Evolutionary conservation across 208 protist genomes (phyloP).

Genomic region (Angomonas ambiguus): DNA sequence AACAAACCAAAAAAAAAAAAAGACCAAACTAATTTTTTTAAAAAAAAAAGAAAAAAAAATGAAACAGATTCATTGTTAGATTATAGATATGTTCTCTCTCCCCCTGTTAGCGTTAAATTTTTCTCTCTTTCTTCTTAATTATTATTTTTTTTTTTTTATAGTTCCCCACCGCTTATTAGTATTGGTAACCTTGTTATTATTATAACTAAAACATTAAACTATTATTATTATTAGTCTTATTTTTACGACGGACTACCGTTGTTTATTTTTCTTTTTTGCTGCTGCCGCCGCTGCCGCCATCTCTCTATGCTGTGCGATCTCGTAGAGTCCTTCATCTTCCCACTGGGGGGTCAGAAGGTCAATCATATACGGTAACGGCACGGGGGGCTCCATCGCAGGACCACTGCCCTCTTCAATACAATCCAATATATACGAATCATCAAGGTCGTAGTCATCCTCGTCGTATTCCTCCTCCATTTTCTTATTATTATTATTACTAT

Average conservation of each 20-base stretch:
- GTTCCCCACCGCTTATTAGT: no score
- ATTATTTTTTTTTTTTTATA: no score
- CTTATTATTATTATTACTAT: not conserved
- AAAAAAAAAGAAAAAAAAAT: not conserved
- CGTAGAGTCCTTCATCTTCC: slow-evolving; percentile 34
- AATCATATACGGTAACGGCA: slow-evolving; percentile 36
- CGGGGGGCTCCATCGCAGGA: slow-evolving; percentile 9
- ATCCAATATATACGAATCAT: slow-evolving; percentile 42
- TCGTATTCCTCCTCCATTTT: not conserved
- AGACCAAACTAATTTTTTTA: not conserved
- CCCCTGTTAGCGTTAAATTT: no score
- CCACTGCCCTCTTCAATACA: slow-evolving; percentile 22
- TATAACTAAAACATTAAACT: no score
- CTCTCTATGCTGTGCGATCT: slow-evolving; percentile 11
- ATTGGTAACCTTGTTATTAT: no score
- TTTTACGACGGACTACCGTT: not conserved
- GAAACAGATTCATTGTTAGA: not conserved
- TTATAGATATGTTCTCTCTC: no score
- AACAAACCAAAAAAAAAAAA: no score
- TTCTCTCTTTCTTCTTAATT: no score
- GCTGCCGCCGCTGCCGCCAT: not conserved
- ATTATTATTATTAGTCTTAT: not conserved
- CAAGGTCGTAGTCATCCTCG: slow-evolving; percentile 28
- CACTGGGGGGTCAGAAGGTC: slow-evolving; percentile 35
- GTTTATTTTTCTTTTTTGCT: not conserved